Percentiles rank a stretch among this genome's conserved stretches.
Conservation (phyloP, 805 yeast genomes). For the Candida sanyiensis region DNA sequence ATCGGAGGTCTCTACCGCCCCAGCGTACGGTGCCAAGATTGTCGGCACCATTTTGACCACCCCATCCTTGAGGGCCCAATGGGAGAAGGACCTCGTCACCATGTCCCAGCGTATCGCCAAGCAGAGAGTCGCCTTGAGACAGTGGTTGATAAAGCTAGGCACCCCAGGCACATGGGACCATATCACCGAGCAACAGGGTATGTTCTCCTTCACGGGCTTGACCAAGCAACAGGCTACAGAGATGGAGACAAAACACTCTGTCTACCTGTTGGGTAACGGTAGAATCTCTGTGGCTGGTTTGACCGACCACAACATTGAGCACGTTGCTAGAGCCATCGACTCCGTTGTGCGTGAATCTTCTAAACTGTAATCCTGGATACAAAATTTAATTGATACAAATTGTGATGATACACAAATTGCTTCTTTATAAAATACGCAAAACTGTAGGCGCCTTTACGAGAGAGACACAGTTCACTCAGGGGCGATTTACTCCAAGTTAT, state of each 20-base stretch:
- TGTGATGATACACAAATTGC: too few species aligned
- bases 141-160: slow-evolving; percentile 49
- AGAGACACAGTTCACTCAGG: too few species aligned
- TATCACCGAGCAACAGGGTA: slow-evolving; percentile 85
- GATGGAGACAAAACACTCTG: slow-evolving; percentile 71
- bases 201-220: slow-evolving; percentile 94
- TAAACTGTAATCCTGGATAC: slow-evolving; percentile 21
- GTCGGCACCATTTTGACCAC: slow-evolving; percentile 70
- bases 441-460: too few species aligned
- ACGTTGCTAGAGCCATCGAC: slow-evolving; percentile 77
- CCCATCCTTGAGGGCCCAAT: slow-evolving; percentile 63
- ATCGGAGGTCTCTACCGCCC: slow-evolving; percentile 88
- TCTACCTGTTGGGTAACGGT: slow-evolving; percentile 77
- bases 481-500: too few species aligned
- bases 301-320: slow-evolving; percentile 68
- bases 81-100: slow-evolving; percentile 78
- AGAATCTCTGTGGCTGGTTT: slow-evolving; percentile 93
- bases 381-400: too few species aligned
- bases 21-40: slow-evolving; percentile 91
- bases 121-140: slow-evolving; percentile 70
- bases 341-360: slow-evolving; percentile 50
- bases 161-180: slow-evolving; percentile 95
- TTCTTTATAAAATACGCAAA: too few species aligned
- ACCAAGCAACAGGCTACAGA: slow-evolving; percentile 68
- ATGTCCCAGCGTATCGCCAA: slow-evolving; percentile 80